Conservation (phyloP, 192 early-diverging fungal genomes). For the Mortierella antarctica region DNA sequence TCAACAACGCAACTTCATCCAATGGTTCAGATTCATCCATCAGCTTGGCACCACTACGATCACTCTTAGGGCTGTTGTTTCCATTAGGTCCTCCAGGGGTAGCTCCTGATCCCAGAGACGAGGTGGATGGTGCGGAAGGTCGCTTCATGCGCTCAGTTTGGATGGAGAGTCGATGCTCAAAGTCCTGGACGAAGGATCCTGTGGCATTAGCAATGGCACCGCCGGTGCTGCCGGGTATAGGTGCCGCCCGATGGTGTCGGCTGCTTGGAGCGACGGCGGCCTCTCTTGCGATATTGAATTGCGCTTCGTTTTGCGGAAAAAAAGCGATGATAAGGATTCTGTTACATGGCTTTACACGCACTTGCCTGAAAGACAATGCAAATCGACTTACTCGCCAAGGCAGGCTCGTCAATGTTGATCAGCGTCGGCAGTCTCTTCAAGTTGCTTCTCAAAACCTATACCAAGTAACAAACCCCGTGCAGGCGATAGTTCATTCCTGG, state of each 20-base stretch:
- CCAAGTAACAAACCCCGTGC: not conserved
- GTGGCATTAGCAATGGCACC: conserved; percentile 7
- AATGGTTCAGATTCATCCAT: conserved; percentile 33
- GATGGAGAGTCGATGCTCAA: conserved; percentile 40
- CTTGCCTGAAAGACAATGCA: not conserved
- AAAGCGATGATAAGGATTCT: not conserved
- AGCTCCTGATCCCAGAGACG: conserved; percentile 14
- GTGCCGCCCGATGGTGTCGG: conserved; percentile 22
- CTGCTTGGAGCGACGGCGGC: not conserved
- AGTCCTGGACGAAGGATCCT: conserved; percentile 50
- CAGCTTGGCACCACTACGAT: conserved; percentile 24
- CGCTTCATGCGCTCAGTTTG: conserved; percentile 52
- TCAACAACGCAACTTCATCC: conserved; percentile 78
- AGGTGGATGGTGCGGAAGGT: conserved; percentile 11
- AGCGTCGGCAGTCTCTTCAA: conserved; percentile 58
- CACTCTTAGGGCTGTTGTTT: conserved; percentile 13
- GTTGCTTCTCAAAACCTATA: conserved; percentile 56
- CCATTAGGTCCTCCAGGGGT: conserved; percentile 15
- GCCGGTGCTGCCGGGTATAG: conserved; percentile 28
- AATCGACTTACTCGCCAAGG: conserved; percentile 41
- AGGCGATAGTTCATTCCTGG: too few species aligned
- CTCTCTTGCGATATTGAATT: conserved; percentile 45
- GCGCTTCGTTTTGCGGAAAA: conserved; percentile 12
- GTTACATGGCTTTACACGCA: not conserved
- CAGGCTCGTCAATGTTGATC: conserved; percentile 61